These are phyloP conservation scores for Millerozyma miso DNA, from an alignment of 805 yeast genomes.

Conservation along the genomic window DNA sequence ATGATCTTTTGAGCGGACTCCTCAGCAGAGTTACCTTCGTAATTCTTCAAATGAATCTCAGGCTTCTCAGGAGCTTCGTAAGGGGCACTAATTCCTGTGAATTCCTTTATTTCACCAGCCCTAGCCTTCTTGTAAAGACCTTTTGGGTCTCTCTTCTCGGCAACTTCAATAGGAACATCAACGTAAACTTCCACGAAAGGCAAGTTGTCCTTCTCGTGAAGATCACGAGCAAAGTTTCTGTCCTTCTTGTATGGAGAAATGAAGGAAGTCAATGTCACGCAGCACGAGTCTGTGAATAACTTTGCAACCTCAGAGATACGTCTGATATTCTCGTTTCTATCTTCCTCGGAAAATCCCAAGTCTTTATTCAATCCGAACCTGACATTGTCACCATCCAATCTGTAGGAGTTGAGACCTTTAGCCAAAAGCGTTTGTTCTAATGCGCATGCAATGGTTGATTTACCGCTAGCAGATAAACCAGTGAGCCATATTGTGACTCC, in stretches of 20 bases:
- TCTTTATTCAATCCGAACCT: constrained; percentile 95
- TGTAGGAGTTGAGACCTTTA: constrained; percentile 68
- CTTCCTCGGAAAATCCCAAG: constrained; percentile 86
- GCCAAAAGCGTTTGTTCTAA: constrained; percentile 77
- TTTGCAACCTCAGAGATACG: constrained; percentile 93
- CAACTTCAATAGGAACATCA: constrained; percentile 90
- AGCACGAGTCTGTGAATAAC: constrained; percentile 89
- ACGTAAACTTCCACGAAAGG: constrained; percentile 90
- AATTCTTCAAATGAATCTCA: constrained; percentile 77
- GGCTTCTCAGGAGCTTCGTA: constrained; percentile 88
- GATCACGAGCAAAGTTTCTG: constrained; percentile 78
- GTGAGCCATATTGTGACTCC: constrained; percentile 96
- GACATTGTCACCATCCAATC: constrained; percentile 92
- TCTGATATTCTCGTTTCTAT: constrained; percentile 91
- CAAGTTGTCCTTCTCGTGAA: constrained; percentile 69
- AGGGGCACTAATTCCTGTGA: constrained; percentile 94
- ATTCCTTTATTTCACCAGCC: constrained; percentile 89
- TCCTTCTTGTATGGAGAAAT: constrained; percentile 88
- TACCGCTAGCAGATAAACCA: constrained; percentile 93
- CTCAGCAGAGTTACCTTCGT: constrained; percentile 62
- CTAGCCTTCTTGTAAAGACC: constrained; percentile 96
- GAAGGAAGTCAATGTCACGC: constrained; percentile 84
- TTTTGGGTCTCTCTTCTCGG: constrained; percentile 96
- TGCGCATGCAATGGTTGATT: constrained; percentile 92
- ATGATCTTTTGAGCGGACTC: constrained; percentile 73